Conservation (phyloP, 176 grass and related monocot species). For the Paspalum notatum region DNA sequence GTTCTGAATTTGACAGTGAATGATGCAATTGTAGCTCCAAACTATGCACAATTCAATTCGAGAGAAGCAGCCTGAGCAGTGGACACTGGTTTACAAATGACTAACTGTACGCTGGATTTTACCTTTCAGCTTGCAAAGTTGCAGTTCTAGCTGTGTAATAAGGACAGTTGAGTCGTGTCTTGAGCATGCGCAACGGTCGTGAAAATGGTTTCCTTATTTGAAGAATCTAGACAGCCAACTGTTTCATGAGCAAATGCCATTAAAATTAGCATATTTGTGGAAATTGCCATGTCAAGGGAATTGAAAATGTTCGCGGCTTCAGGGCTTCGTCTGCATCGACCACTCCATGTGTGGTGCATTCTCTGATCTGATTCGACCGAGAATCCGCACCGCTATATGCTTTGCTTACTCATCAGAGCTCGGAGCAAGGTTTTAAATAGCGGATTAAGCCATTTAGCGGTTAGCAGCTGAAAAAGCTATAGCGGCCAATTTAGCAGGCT, state of each 20-base stretch:
- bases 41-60: no score
- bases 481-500: no score
- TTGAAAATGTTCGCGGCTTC: background rate
- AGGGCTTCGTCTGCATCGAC: background rate
- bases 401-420: conserved; percentile 21
- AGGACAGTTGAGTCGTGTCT: background rate
- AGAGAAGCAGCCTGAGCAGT: no score
- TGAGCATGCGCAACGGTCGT: background rate
- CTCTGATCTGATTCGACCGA: background rate
- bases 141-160: background rate
- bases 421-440: no score
- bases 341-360: background rate
- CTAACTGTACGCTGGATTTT: background rate
- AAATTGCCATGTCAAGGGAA: background rate
- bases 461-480: no score
- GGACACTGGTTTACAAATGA: no score
- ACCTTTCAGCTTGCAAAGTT: background rate
- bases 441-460: no score
- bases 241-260: background rate
- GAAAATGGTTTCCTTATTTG: background rate
- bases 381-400: conserved; percentile 9
- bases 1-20: no score
- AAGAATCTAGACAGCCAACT: background rate
- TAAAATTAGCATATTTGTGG: background rate
- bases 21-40: no score